Conservation (phyloP, 202 grass and related monocot species). For the Hordeum pubiflorum region DNA sequence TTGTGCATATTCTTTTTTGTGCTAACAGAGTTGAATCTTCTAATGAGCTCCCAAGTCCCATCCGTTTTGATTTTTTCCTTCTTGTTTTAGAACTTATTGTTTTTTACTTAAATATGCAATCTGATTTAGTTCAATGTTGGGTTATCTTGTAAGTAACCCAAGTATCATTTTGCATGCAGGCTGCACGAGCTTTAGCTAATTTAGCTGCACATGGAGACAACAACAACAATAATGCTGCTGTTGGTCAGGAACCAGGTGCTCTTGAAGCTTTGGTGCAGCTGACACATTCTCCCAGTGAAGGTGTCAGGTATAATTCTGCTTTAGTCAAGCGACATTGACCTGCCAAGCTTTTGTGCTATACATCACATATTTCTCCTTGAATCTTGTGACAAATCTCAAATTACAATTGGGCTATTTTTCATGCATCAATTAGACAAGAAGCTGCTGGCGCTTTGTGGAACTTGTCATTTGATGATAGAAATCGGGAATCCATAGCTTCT, state of each 20-base stretch:
- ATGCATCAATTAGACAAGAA: constrained; percentile 74
- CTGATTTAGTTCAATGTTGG: background rate
- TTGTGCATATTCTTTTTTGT: background rate
- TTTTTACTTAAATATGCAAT: background rate
- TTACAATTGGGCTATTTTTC: constrained; percentile 4
- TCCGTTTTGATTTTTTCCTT: no score
- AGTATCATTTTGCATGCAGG: constrained; percentile 39
- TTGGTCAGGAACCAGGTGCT: constrained; percentile 90
- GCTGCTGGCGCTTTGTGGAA: constrained; percentile 99
- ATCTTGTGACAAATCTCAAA: constrained; percentile 5
- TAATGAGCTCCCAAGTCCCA: no score
- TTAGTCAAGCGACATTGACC: background rate
- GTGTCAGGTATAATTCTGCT: constrained; percentile 70
- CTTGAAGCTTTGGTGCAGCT: constrained; percentile 88
- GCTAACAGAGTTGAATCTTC: no score
- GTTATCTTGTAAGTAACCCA: constrained; percentile 22
- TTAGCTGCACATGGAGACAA: constrained; percentile 97
- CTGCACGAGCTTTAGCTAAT: constrained; percentile 95
- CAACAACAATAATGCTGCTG: constrained; percentile 87
- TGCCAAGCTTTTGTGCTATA: background rate
- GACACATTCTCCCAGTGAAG: constrained; percentile 84
- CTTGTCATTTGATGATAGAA: constrained; percentile 98
- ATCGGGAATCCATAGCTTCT: constrained; percentile 89
- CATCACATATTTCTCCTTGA: background rate
- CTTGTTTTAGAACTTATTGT: no score